These are phyloP conservation scores for Talaromyces wortmannii DNA, from an alignment of 495 filamentous ascomycete species.

Conservation along the genomic window DNA sequence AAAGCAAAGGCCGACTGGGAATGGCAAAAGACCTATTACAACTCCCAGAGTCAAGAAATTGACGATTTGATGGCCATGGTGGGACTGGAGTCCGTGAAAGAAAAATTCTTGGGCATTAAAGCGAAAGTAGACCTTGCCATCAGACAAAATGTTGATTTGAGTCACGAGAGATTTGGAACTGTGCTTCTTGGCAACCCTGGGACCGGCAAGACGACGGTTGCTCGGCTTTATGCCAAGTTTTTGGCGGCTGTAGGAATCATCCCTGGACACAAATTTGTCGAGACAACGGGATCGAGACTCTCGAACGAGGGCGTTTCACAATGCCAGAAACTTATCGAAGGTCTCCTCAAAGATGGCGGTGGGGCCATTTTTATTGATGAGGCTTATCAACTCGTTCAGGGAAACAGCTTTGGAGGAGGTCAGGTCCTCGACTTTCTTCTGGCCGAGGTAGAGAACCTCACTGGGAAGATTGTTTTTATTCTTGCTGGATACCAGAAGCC, in stretches of 20 bases:
- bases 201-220: constrained; percentile 82
- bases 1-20: constrained; percentile 52
- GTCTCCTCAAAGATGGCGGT: constrained; percentile 47
- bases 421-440: constrained; percentile 70
- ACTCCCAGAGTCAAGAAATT: constrained; percentile 44
- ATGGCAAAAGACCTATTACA: constrained; percentile 44
- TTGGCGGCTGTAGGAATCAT: constrained; percentile 54
- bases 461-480: constrained; percentile 70
- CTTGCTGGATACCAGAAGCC: constrained; percentile 70
- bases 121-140: constrained; percentile 54
- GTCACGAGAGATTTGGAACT: constrained; percentile 53
- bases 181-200: constrained; percentile 74
- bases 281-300: constrained; percentile 64
- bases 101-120: constrained; percentile 56
- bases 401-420: constrained; percentile 37
- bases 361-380: constrained; percentile 70
- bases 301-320: constrained; percentile 54
- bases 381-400: constrained; percentile 58
- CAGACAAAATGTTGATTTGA: constrained; percentile 50
- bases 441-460: constrained; percentile 66
- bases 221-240: constrained; percentile 68
- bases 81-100: constrained; percentile 66
- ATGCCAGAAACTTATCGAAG: constrained; percentile 52
- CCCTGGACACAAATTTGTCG: constrained; percentile 44
- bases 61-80: constrained; percentile 66